A percentile compares a stretch with the other conserved stretches of the same genome.
Conservation (phyloP, 2,329 filamentous ascomycete genomes). For the Phyllosticta ampelicida region DNA sequence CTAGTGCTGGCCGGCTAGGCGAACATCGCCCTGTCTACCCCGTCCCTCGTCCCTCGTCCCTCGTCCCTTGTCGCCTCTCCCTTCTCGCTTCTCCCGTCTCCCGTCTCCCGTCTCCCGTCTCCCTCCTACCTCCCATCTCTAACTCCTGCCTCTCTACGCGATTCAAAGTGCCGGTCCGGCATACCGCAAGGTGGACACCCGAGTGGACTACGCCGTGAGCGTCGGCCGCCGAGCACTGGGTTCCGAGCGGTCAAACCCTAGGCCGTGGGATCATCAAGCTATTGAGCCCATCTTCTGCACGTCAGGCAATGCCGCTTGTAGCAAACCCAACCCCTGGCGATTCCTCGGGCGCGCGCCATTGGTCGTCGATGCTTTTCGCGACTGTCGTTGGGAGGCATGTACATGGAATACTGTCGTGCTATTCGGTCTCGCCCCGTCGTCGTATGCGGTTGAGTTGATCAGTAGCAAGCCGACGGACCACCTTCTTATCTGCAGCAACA, state of each 20-base stretch:
- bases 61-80: too few relatives aligned
- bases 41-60: too few relatives aligned
- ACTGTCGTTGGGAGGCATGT: background rate
- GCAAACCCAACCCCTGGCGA: background rate
- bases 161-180: background rate
- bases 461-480: background rate
- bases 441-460: background rate
- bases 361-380: background rate
- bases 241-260: background rate
- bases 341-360: background rate
- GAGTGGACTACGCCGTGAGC: background rate
- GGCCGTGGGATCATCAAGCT: background rate
- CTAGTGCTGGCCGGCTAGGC: background rate
- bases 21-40: too few relatives aligned
- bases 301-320: background rate
- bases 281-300: background rate
- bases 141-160: background rate
- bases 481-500: background rate
- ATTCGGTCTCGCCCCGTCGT: background rate
- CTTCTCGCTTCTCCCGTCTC: too few relatives aligned
- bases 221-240: background rate
- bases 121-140: too few relatives aligned
- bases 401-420: background rate
- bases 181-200: background rate
- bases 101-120: too few relatives aligned